Conservation (phyloP, 2,329 filamentous ascomycete genomes). For the Dactylonectria estremocensis region DNA sequence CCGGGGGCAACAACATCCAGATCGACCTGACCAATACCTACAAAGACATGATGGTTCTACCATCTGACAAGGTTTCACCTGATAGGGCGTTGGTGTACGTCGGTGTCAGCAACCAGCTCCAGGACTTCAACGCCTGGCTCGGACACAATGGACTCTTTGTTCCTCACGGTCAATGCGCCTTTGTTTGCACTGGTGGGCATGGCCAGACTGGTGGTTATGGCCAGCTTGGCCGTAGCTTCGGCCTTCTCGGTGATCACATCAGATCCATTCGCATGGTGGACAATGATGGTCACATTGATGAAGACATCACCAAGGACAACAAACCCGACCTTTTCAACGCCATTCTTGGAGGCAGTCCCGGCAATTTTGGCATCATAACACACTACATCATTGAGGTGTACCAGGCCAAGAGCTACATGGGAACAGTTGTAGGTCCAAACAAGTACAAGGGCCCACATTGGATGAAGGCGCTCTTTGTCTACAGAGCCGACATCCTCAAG, state of each 20-base stretch:
- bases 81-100: constrained; percentile 55
- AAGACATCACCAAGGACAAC: constrained; percentile 61
- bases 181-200: constrained; percentile 63
- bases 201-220: constrained; percentile 65
- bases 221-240: constrained; percentile 64
- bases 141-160: constrained; percentile 59
- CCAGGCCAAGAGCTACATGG: constrained; percentile 54
- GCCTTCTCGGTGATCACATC: constrained; percentile 69
- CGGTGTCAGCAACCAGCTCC: constrained; percentile 59
- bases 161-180: constrained; percentile 62
- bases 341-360: constrained; percentile 70
- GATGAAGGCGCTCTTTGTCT: constrained; percentile 60
- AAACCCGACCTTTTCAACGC: constrained; percentile 73
- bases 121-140: constrained; percentile 61
- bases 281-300: constrained; percentile 59
- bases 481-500: constrained; percentile 56
- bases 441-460: constrained; percentile 39
- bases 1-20: constrained; percentile 61
- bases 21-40: constrained; percentile 59
- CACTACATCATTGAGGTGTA: constrained; percentile 66
- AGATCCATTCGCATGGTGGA: constrained; percentile 64
- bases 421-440: constrained; percentile 39
- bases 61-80: constrained; percentile 31
- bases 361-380: constrained; percentile 70
- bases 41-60: constrained; percentile 49